phyloP scores from a whole-genome alignment of 2,329 filamentous ascomycete genomes.

The Colletotrichum shisoi region DNA sequence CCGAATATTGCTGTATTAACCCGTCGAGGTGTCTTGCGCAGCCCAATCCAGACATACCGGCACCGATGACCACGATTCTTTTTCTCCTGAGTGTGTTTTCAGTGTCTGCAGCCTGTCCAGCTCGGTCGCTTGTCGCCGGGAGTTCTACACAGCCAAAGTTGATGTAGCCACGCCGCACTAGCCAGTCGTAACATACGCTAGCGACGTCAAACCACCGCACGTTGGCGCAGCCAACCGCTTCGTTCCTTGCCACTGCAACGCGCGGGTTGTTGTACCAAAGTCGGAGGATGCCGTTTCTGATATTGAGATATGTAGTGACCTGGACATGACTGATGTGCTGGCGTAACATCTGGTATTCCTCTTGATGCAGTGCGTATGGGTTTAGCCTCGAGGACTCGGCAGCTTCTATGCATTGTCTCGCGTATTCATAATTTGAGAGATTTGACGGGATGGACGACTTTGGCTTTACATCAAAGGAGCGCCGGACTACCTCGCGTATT shows the following conservation, averaged over 20 bases:
- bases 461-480: conserved; percentile 68
- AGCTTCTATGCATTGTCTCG: conserved; percentile 87
- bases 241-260: conserved; percentile 79
- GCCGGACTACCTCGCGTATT: conserved; percentile 45
- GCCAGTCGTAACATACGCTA: conserved; percentile 89
- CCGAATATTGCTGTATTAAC: conserved; percentile 81
- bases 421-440: conserved; percentile 78
- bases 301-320: conserved; percentile 94
- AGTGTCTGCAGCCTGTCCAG: conserved; percentile 55
- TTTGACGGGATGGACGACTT: conserved; percentile 84
- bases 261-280: conserved; percentile 89
- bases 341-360: conserved; percentile 82
- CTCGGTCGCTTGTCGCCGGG: conserved; percentile 49
- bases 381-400: conserved; percentile 89
- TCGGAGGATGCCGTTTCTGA: conserved; percentile 90
- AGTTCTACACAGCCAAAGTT: conserved; percentile 92
- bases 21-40: conserved; percentile 90
- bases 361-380: conserved; percentile 84
- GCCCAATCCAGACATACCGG: conserved; percentile 91
- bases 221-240: conserved; percentile 91
- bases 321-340: conserved; percentile 85
- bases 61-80: conserved; percentile 86
- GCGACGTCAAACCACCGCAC: conserved; percentile 88
- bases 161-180: conserved; percentile 89
- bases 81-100: conserved; percentile 52